Evolutionary conservation across 371 early-diverging fungal species (phyloP).

Genomic region (Mortierella sp.): DNA sequence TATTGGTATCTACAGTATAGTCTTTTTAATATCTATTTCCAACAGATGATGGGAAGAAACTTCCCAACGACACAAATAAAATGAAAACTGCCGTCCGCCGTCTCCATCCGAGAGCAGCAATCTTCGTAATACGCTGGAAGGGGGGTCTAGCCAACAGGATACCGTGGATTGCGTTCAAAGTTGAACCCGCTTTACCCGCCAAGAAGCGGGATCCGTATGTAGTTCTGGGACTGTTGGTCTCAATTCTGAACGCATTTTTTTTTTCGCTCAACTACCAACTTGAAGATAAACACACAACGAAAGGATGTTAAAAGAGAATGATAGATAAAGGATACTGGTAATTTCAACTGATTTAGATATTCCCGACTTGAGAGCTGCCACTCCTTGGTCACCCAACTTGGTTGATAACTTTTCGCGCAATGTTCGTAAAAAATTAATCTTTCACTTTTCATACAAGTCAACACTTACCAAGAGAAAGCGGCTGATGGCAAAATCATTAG

Average conservation of each 20-base stretch:
- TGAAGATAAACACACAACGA: too few species aligned
- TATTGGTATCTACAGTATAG: background rate
- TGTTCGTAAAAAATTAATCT: too few species aligned
- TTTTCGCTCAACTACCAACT: background rate
- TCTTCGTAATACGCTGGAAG: background rate
- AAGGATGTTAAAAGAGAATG: too few species aligned
- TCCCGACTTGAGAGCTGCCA: too few species aligned
- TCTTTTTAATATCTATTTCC: background rate
- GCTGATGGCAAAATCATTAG: too few species aligned
- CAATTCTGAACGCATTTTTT: constrained; percentile 25
- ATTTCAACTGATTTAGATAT: too few species aligned
- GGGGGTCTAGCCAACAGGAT: constrained; percentile 3
- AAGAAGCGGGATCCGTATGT: constrained; percentile 23
- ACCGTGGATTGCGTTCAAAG: constrained; percentile 18
- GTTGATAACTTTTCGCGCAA: too few species aligned
- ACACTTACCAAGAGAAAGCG: background rate
- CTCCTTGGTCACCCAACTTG: too few species aligned
- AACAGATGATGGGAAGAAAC: background rate
- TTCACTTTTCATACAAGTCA: background rate
- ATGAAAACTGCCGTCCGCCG: background rate
- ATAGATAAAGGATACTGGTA: too few species aligned
- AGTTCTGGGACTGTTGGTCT: background rate
- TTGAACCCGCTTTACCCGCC: constrained; percentile 32
- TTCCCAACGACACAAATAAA: background rate
- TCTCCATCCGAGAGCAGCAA: background rate